Base-by-base conservation (phyloP, 2,329 filamentous ascomycete genomes). In the Boeremia lycopersici region DNA sequence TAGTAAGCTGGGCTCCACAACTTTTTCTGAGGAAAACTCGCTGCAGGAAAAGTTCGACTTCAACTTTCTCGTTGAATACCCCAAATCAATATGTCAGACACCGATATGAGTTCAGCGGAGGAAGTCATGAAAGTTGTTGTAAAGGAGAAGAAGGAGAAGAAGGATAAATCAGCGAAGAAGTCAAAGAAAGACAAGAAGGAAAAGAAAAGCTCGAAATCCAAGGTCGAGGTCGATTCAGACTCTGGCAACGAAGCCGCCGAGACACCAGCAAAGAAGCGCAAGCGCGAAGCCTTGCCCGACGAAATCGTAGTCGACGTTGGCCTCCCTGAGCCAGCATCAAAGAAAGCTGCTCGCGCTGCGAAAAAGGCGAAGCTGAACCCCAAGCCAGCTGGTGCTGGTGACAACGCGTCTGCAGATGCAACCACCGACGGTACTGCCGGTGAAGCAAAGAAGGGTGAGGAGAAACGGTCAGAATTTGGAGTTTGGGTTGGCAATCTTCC, bases 401-500 rank as follows among this genome's bases (percentile, higher is more conserved):
- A 41, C 33, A 53, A 44, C 19, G 53, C 53, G 13, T 54, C 49
- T 15, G 33, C 52, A n/a, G 53, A 45, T 12, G 44, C 66, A 25
- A 46, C 56, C n/a, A 39, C 60, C 25, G 57, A 53, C 39, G 39
- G 50, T 30, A 56, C 60, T 23, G 38, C 48, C 12, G 64, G 70
- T 10, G 77, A 79, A 47, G 70, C 74, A 10, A 68, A 79, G 57
- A 64, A 68, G 55, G 59, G 60, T 25, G 57, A 61, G 29, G 68
- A 75, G 39, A 78, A 81, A 64, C 88, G 91, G 56, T 95, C 91
- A 9, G 86, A 90, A 15, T 87, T 91, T 75, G 91, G 92, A 59
- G 86, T 99, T 62, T 99, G 95, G 95, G 90, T 99, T 65, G 95
- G 96, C 67, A 99, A 99, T 76, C 78, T 99, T 59, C 86, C 89